Base-by-base conservation (phyloP, 768 basidiomycete genomes). In the Clavaria fumosa region DNA sequence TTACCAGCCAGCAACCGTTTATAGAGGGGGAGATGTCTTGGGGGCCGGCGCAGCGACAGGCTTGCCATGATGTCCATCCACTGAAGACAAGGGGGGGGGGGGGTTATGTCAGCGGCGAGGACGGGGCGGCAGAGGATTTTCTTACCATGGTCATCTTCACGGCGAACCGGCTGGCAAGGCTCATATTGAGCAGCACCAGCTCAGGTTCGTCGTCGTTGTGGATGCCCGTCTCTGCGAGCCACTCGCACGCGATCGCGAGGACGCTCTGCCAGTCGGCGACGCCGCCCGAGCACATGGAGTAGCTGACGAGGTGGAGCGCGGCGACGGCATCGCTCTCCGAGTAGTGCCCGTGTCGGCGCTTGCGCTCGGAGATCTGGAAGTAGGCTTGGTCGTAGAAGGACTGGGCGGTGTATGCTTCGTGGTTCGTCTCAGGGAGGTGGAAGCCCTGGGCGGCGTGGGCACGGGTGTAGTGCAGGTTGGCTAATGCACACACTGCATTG, bases 11-110 rank as follows among this genome's bases (percentile, higher is more conserved):
- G 69, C 31, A 88, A 58, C 15, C 69, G 69, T 47, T 72, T 71
- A 59, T 80, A 80, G 33, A 85, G 63, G 18, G 59, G 51, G 34
- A 79, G 56, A 52, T 75, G 80, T 44, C 68, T 75, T 21, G 83
- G 78, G 14, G 75, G 63, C 36, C 70, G 69, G 47, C 63, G 59
- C 41, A 67, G 51, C 17, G 73, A 75, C 37, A 82, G 53, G 45
- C 73, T 74, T 36, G 80, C 67, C 53, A 84, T 71, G 44, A 81
- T 68, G 52, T 88, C 84, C 37, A 81, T 59, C 75, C 79, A 85
- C 83, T 86, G 50, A 43, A 42, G 39, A 40, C 31, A 37, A 32
- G 31, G 39, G 28, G 32, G n/a, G n/a, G n/a, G n/a, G n/a, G n/a
- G n/a, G n/a, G n/a, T n/a, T n/a, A 39, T 39, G 40, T 53, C 40